Conservation (phyloP, 2,329 filamentous ascomycete species). For the Cladobotryum protrusum region DNA sequence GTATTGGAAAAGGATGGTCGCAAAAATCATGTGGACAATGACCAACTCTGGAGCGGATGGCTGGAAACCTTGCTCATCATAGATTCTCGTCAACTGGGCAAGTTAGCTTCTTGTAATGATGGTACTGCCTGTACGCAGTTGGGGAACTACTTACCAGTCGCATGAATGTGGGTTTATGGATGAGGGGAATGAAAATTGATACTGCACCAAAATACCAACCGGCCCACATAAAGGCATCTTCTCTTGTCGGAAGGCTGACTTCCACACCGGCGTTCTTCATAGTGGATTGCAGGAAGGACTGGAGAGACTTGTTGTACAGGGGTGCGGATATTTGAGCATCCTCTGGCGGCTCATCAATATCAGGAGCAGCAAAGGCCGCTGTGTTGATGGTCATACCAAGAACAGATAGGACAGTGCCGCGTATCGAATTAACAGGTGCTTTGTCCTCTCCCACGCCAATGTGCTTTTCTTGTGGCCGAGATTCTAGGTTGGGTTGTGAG, state of each 20-base stretch:
- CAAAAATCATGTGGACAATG: constrained; percentile 72
- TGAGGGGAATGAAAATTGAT: constrained; percentile 64
- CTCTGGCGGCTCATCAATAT: constrained; percentile 51
- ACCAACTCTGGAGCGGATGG: constrained; percentile 60
- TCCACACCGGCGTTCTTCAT: constrained; percentile 53
- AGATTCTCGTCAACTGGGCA: constrained; percentile 54
- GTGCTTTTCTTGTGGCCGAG: constrained; percentile 54
- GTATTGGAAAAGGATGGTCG: constrained; percentile 71
- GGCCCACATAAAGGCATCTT: constrained; percentile 61
- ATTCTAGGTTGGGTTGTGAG: constrained; percentile 31
- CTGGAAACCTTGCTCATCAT: constrained; percentile 60
- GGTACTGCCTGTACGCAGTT: too few relatives aligned
- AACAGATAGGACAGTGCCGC: constrained; percentile 69
- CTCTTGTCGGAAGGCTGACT: constrained; percentile 56
- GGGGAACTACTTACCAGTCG: constrained; percentile 46
- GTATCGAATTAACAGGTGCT: constrained; percentile 64
- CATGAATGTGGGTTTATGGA: constrained; percentile 73
- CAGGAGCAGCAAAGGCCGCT: constrained; percentile 61
- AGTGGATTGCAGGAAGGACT: constrained; percentile 60
- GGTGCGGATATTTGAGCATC: constrained; percentile 36
- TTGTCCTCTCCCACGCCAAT: constrained; percentile 59
- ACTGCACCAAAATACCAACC: constrained; percentile 71
- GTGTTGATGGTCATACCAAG: constrained; percentile 77
- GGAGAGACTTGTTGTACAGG: constrained; percentile 65
- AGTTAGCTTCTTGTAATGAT: too few relatives aligned